phyloP scores from a whole-genome alignment of 768 basidiomycete genomes.

The Lyophyllum atratum region DNA sequence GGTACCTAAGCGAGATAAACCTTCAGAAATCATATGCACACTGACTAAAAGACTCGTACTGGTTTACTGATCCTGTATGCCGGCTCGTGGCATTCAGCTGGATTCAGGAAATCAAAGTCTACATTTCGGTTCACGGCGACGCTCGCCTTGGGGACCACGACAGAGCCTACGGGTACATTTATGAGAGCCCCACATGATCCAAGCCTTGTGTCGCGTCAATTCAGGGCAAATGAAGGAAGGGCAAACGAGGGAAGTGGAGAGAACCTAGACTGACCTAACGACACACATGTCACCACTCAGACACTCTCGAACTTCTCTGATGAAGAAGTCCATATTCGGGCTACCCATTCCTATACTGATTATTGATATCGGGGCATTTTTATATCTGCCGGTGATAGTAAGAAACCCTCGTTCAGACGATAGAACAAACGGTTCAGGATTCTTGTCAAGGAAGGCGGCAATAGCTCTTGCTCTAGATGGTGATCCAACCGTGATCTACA shows the following conservation, averaged over 20 bases:
- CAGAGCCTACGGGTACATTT: slow-evolving; percentile 71
- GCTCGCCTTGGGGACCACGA: slow-evolving; percentile 70
- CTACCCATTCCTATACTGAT: slow-evolving; percentile 84
- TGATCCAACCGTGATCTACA: slow-evolving; percentile 74
- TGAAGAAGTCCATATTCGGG: slow-evolving; percentile 84
- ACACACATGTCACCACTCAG: slow-evolving; percentile 60
- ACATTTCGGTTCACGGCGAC: slow-evolving; percentile 74
- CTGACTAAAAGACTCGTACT: slow-evolving; percentile 34
- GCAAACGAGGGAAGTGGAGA: slow-evolving; percentile 4
- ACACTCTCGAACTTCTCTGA: slow-evolving; percentile 78
- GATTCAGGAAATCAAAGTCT: slow-evolving; percentile 69
- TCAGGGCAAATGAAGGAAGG: slow-evolving; percentile 7
- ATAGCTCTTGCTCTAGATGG: slow-evolving; percentile 65
- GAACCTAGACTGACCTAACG: slow-evolving; percentile 40
- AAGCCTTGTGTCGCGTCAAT: slow-evolving; percentile 45
- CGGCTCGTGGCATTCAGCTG: slow-evolving; percentile 38
- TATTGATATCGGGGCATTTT: slow-evolving; percentile 64
- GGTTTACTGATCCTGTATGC: slow-evolving; percentile 73
- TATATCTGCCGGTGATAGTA: slow-evolving; percentile 70
- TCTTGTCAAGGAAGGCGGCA: slow-evolving; percentile 61
- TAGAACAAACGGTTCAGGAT: slow-evolving; percentile 59
- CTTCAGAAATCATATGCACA: slow-evolving; percentile 5
- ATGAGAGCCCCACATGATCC: slow-evolving; percentile 79
- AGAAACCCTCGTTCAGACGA: slow-evolving; percentile 76
- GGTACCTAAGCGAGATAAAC: slow-evolving; percentile 41